A percentile compares a stretch with the other conserved stretches of the same genome.
Evolutionary conservation across 2,329 filamentous ascomycete species (phyloP).

Genomic region (Ilyonectria robusta): DNA sequence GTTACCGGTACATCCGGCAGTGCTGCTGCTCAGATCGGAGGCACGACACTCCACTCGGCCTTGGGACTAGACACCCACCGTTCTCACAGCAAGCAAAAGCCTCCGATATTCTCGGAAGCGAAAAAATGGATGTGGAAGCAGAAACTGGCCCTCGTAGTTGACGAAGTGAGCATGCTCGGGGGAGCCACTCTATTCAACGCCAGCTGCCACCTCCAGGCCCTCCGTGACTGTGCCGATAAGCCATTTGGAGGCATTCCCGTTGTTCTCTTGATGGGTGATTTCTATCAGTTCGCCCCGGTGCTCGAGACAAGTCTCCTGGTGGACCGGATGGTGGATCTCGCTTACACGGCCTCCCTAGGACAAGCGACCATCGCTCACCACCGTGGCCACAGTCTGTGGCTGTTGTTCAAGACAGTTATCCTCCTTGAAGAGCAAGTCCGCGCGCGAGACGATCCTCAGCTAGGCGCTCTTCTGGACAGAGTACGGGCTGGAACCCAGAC

Average conservation of each 20-base stretch:
- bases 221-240: conserved; percentile 23
- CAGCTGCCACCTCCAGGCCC: conserved; percentile 18
- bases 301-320: conserved; percentile 28
- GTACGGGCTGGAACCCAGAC: too few relatives aligned
- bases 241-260: conserved; percentile 30
- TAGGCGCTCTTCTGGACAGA: conserved; percentile 29
- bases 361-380: conserved; percentile 25
- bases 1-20: conserved; percentile 6
- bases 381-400: conserved; percentile 22
- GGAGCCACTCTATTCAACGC: conserved; percentile 22
- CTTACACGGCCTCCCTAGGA: conserved; percentile 11
- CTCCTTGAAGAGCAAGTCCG: conserved; percentile 31
- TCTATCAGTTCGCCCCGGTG: conserved; percentile 27
- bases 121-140: conserved; percentile 30
- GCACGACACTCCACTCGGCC: conserved; percentile 15
- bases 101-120: conserved; percentile 16
- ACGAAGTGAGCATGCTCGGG: conserved; percentile 30
- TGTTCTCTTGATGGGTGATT: conserved; percentile 31
- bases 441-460: conserved; percentile 23
- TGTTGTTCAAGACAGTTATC: conserved; percentile 30
- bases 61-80: neutral
- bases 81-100: conserved; percentile 3
- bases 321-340: conserved; percentile 13
- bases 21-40: conserved; percentile 2
- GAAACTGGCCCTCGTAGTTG: conserved; percentile 28